Base-by-base conservation (phyloP, 805 yeast genomes). In the Wickerhamiella dianesei region DNA sequence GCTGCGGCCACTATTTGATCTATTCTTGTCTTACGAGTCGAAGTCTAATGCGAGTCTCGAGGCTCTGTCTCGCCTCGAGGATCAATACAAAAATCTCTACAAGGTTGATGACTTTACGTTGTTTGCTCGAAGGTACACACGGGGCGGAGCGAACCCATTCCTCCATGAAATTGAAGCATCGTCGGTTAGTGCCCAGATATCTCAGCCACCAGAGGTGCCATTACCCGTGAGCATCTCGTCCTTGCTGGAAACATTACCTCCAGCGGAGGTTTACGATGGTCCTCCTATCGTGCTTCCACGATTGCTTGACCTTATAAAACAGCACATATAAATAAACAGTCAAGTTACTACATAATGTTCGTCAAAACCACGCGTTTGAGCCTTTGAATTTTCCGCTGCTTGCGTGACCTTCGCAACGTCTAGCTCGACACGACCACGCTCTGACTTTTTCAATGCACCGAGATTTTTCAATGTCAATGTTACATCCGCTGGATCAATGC, bases 11-110 rank as follows among this genome's bases (percentile, higher is more conserved):
- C 21, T 39, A 9, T 39, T 39, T 19, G 41, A 39, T 17, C n/a
- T 39, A 6, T 19, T 12, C 16, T 14, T 39, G 21, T 21, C 72
- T 46, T 79, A 74, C 58, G 48, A 46, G 14, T 35, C 22, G 17
- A 21, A 35, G 19, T 84, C 89, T 35, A 87, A 81, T 53, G 63
- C 83, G 19, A 73, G 75, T 21, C 35, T 50, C 14, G 25, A n/a
- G 41, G 80, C 83, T 13, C 77, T 87, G 4, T 66, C 72, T 43
- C 71, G 75, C 44, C 70, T 89, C 41, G 87, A 83, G 51, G 70
- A 68, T 47, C 73, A 94, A 51, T 87, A 73, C 61, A 79, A 76
- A 50, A 63, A 72, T 35, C 87, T 84, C 61, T 83, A 88, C 0
- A 73, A 76, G 3, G 80, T 74, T n/a, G 54, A 56, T 21, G 53